Conservation (phyloP, 345 rosid genomes). For the Brassica cretica region DNA sequence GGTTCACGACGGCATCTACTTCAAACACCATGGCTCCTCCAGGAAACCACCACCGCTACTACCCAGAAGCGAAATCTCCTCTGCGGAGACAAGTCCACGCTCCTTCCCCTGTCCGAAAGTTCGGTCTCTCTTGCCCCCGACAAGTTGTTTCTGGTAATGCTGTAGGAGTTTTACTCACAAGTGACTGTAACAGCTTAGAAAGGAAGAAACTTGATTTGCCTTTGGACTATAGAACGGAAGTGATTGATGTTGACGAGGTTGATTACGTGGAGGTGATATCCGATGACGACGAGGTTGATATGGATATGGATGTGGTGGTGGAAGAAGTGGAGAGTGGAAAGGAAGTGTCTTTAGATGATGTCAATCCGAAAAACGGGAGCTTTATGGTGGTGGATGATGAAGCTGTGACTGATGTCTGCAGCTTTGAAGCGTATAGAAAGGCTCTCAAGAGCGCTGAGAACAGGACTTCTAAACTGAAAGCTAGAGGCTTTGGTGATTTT, state of each 20-base stretch:
- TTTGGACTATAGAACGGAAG: conserved; percentile 7
- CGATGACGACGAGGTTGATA: conserved; percentile 23
- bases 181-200: background rate
- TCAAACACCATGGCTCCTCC: conserved; percentile 14
- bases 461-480: conserved; percentile 30
- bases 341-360: conserved; percentile 9
- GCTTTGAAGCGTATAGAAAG: conserved; percentile 40
- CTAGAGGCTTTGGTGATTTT: conserved; percentile 16
- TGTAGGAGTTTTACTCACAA: background rate
- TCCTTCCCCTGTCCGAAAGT: conserved; percentile 21
- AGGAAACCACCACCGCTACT: conserved; percentile 32
- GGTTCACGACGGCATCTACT: background rate
- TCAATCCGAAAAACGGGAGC: conserved; percentile 1
- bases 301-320: conserved; percentile 3
- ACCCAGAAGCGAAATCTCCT: conserved; percentile 38
- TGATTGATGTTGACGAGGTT: conserved; percentile 34
- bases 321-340: conserved; percentile 22
- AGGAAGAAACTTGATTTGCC: background rate
- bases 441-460: conserved; percentile 26
- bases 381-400: conserved; percentile 23
- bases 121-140: conserved; percentile 11
- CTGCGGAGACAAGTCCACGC: conserved; percentile 36
- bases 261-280: conserved; percentile 14
- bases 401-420: conserved; percentile 21
- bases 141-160: conserved; percentile 23